Evolutionary conservation across 306 rosid species (phyloP), one percentile per base, ranked within the genome.

Genomic region (Vicia sativa): DNA sequence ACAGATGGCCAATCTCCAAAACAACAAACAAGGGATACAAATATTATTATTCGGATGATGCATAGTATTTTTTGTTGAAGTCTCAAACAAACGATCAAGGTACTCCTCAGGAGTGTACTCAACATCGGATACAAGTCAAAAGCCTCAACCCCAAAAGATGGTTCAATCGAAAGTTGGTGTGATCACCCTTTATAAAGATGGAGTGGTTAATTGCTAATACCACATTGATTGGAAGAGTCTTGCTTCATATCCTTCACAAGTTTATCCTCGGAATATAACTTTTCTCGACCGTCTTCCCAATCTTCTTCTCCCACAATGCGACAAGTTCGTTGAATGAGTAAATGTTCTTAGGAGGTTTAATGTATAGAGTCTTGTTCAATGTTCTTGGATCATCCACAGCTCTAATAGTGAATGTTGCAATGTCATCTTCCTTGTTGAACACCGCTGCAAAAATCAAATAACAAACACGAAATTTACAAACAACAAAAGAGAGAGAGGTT

Each of bases 331-430:
- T 87, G 74, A 92, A 81, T 18, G 98, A 83, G 85, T 78, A 75
- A 5, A 55, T 86, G 86, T 90, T 90, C 57, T 77, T 78, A 0
- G 96, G 81, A 21, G 98, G 93, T 70, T 28, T 90, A 61, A 92
- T 37, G 84, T 90, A 92, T 60, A 92, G 83, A 48, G 82, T 14
- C 82, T 89, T 92, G 86, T 92, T 92, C 82, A 87, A 42, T 45
- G 98, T 85, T 57, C 87, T 84, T 12, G 91, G 93, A 61, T 92
- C 98, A 53, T 92, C 98, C 71, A 87, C 96, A 6, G 96, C 93
- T 80, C 79, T 82, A 48, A 92, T 87, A 7, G 96, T 90, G 73
- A 74, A 92, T 14, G 87, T 84, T 23, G 88, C 96, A 39, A 92
- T 90, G 73, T 90, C 98, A 1, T 85, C 87, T 75, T 92, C 98